Percentiles rank a stretch among this genome's conserved stretches.
These are phyloP conservation scores for Capsella bursapastoris DNA, from an alignment of 345 rosid species.

Conservation along the genomic window DNA sequence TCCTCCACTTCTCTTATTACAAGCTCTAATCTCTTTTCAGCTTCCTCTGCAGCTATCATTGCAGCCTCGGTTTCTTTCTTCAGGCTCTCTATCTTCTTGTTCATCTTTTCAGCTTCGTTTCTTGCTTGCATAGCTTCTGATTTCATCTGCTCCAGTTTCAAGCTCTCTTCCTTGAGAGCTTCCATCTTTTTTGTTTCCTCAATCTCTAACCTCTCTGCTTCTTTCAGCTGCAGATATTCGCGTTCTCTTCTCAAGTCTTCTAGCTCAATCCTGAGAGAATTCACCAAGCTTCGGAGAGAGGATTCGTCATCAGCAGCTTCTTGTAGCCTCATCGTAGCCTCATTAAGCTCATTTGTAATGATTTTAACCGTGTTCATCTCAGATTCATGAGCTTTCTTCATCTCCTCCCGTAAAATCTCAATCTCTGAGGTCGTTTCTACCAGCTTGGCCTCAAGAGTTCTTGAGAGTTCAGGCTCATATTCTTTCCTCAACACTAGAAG, in stretches of 20 bases:
- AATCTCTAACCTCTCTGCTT: constrained; percentile 44
- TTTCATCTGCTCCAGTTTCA: constrained; percentile 47
- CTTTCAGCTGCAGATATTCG: constrained; percentile 41
- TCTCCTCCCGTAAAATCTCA: constrained; percentile 62
- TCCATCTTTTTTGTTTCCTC: constrained; percentile 28
- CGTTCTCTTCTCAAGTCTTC: constrained; percentile 59
- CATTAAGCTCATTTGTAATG: constrained; percentile 66
- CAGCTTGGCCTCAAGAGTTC: constrained; percentile 57
- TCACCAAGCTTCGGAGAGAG: constrained; percentile 53
- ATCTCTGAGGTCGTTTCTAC: constrained; percentile 66
- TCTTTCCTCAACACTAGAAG: constrained; percentile 50
- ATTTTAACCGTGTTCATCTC: constrained; percentile 52
- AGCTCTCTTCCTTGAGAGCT: constrained; percentile 40
- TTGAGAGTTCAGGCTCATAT: constrained; percentile 56
- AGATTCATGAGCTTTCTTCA: constrained; percentile 65
- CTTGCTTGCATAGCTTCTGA: constrained; percentile 57
- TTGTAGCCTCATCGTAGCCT: constrained; percentile 71
- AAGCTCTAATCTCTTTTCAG: constrained; percentile 54
- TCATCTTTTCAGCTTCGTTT: constrained; percentile 60
- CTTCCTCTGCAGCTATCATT: constrained; percentile 46
- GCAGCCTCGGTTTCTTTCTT: constrained; percentile 59
- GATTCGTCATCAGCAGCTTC: constrained; percentile 67
- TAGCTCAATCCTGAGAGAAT: constrained; percentile 54
- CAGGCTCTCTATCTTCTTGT: constrained; percentile 44
- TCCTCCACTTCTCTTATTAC: constrained; percentile 54